Base-by-base conservation (phyloP, 139 green algal genomes). In the Coccomyxa sp. region DNA sequence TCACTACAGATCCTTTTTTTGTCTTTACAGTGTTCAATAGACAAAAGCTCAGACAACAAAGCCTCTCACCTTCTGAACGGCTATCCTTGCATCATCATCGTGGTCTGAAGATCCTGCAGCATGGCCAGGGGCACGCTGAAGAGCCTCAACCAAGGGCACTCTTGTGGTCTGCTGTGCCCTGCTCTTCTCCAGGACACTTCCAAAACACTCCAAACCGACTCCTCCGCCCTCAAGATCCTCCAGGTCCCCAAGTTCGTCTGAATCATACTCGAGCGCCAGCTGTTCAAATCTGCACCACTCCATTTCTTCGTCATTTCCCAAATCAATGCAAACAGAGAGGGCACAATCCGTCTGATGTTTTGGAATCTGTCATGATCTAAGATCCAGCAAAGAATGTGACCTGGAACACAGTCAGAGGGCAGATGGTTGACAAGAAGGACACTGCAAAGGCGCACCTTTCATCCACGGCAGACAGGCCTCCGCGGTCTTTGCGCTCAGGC, bases 121-220 rank as follows among this genome's bases (percentile, higher is more conserved):
- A 51, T 14, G 16, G 75, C 27, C 75, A 79, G 28, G 75, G 38
- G 28, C 18, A 58, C 59, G 66, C 71, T 63, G 38, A 81, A 31
- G 57, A 71, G 74, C 67, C 74, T 81, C 80, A 38, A 51, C 38
- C 7, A 51, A 51, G 38, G 38, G 38, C 38, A 51, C 38, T 7
- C 38, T 51, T 7, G 38, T 51, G 38, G 7, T 68, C 32, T 92
- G 82, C 60, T 88, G 84, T 45, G 74, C 76, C 82, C 97, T 83
- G 82, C 97, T 98, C 80, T 97, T 89, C 82, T 96, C 88, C 81
- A 98, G 79, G 60, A 97, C 71, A 76, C 80, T 77, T 10, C 82
- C 86, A 84, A 94, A 96, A 27, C 84, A 66, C 32, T 82, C 76
- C 0, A 86, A 58, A 10, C 18, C 74, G 4, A 68, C 85, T 0